Percentiles rank a stretch among this genome's conserved stretches.
phyloP scores from a whole-genome alignment of 345 rosid genomes.

The Alliaria petiolata region DNA sequence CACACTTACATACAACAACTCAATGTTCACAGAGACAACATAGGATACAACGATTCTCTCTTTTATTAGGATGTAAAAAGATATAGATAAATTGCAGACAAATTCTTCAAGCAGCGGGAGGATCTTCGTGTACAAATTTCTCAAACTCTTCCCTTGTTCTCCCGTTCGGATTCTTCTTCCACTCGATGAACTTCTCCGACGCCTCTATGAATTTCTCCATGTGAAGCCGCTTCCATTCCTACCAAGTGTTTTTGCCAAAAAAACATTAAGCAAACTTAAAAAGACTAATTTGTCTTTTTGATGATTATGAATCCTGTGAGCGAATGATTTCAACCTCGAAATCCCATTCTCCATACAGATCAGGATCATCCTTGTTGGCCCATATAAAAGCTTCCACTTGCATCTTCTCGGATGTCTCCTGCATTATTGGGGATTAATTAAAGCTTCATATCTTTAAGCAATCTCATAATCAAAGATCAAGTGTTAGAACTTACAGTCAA shows the following conservation, averaged over 20 bases:
- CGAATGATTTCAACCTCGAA: slow-evolving; percentile 50
- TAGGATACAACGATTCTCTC: not conserved
- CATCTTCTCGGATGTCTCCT: slow-evolving; percentile 51
- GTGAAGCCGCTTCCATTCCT: slow-evolving; percentile 74
- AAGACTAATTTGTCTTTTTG: not conserved
- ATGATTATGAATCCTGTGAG: not conserved
- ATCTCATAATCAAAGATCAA: too few species aligned
- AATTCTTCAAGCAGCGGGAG: not conserved
- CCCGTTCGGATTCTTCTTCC: slow-evolving; percentile 66
- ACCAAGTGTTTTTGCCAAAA: not conserved
- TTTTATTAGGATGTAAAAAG: not conserved
- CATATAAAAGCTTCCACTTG: slow-evolving; percentile 58
- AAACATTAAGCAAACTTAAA: not conserved
- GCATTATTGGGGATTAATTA: slow-evolving; percentile 7
- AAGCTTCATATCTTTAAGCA: not conserved
- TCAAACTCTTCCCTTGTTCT: slow-evolving; percentile 57
- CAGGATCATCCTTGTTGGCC: slow-evolving; percentile 57
- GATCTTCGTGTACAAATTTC: slow-evolving; percentile 42
- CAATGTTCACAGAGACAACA: not conserved
- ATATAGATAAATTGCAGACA: not conserved
- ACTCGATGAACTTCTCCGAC: slow-evolving; percentile 54
- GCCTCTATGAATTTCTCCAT: slow-evolving; percentile 64
- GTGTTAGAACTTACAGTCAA: slow-evolving; percentile 16
- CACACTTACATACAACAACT: not conserved
- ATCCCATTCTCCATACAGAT: slow-evolving; percentile 82